Percentiles rank a stretch among this genome's conserved stretches.
Conservation (phyloP, 2,329 filamentous ascomycete genomes). For the Beauveria varroae region DNA sequence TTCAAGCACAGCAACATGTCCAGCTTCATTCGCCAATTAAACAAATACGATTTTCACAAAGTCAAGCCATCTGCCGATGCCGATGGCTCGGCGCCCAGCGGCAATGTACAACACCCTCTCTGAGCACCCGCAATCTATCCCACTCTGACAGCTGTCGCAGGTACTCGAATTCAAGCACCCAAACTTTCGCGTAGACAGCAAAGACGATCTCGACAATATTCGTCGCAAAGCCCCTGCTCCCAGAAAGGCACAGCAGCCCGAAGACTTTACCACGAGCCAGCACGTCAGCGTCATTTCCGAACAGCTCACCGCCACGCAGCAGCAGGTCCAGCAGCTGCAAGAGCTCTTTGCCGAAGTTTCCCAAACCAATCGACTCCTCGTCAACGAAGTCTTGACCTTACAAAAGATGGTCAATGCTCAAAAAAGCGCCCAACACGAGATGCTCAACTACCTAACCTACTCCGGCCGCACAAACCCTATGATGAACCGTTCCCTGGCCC, state of each 20-base stretch:
- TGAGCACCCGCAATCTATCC: slow-evolving; percentile 47
- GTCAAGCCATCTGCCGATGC: slow-evolving; percentile 52
- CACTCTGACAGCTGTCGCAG: slow-evolving; percentile 14
- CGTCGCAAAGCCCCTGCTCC: slow-evolving; percentile 89
- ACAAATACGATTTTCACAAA: slow-evolving; percentile 99
- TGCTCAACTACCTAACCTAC: slow-evolving; percentile 46
- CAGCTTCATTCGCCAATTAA: slow-evolving; percentile 89
- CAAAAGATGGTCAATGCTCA: slow-evolving; percentile 55
- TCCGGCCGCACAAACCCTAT: slow-evolving; percentile 32
- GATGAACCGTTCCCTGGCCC: slow-evolving; percentile 24
- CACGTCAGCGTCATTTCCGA: slow-evolving; percentile 86
- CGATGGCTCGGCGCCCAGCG: slow-evolving; percentile 25
- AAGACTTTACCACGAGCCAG: slow-evolving; percentile 73
- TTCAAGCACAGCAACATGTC: slow-evolving; percentile 99
- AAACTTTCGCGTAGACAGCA: slow-evolving; percentile 91
- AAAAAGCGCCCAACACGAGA: slow-evolving; percentile 49
- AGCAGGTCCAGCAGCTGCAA: slow-evolving; percentile 82
- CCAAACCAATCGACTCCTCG: slow-evolving; percentile 53
- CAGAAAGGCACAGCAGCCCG: slow-evolving; percentile 59
- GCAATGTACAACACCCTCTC: slow-evolving; percentile 25
- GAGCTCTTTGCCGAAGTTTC: slow-evolving; percentile 75
- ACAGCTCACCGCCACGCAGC: slow-evolving; percentile 81
- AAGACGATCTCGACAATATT: slow-evolving; percentile 94
- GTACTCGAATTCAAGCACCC: slow-evolving; percentile 84
- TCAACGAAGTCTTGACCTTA: slow-evolving; percentile 53